Conservation (phyloP, 2,329 filamentous ascomycete genomes). For the Pseudopithomyces chartarum region DNA sequence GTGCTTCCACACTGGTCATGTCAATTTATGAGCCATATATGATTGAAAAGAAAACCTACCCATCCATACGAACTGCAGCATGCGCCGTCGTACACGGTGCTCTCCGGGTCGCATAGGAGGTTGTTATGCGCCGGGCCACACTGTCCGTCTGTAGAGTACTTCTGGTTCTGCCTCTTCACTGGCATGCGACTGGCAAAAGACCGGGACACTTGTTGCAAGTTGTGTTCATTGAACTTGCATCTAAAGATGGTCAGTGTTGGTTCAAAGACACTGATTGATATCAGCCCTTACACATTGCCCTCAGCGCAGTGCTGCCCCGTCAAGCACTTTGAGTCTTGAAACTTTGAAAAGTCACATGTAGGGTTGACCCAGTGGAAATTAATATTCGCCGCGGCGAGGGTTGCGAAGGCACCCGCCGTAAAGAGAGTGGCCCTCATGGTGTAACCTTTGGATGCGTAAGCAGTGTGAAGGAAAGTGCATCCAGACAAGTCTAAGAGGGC, state of each 20-base stretch:
- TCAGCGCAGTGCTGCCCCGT: constrained; percentile 45
- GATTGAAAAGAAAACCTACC: constrained; percentile 21
- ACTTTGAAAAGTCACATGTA: constrained; percentile 41
- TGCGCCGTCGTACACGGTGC: constrained; percentile 50
- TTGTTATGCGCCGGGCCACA: constrained; percentile 48
- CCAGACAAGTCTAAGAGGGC: background rate
- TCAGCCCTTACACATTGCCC: constrained; percentile 39
- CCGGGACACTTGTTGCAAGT: constrained; percentile 31
- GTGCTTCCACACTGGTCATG: constrained; percentile 49
- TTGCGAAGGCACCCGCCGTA: constrained; percentile 39
- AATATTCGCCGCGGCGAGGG: constrained; percentile 53
- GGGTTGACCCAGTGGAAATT: constrained; percentile 54
- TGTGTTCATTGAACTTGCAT: constrained; percentile 23
- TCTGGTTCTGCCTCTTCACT: constrained; percentile 33
- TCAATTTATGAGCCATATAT: background rate
- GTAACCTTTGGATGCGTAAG: constrained; percentile 21
- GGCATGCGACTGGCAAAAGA: constrained; percentile 29
- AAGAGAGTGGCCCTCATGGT: constrained; percentile 38
- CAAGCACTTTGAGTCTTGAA: constrained; percentile 37
- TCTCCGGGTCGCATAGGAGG: constrained; percentile 51
- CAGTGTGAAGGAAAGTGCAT: constrained; percentile 2
- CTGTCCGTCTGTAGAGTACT: constrained; percentile 47
- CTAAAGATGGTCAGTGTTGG: constrained; percentile 11
- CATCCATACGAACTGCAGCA: constrained; percentile 53
- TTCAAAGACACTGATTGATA: too few relatives aligned